Evolutionary conservation across 2,329 filamentous ascomycete genomes (phyloP), one percentile per base, ranked within the genome.

Genomic region (Epichloe sibirici): DNA sequence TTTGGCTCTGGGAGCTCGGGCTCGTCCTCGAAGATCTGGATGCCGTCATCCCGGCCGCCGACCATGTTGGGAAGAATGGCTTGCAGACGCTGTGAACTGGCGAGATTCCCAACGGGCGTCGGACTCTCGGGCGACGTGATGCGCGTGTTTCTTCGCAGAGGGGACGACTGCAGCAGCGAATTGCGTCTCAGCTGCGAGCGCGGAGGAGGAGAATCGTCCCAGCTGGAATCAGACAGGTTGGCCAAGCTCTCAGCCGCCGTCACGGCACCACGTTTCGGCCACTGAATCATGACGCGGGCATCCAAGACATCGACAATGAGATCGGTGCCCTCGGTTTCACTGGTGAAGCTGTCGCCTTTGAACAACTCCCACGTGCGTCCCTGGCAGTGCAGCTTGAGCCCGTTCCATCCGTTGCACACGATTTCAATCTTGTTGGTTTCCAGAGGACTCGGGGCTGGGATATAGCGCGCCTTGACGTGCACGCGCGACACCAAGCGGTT

Each of bases 291-390:
- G 45, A 97, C 89, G 57, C 93, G 86, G 51, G 90, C 85, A 65
- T 95, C 90, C 62, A 95, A 89, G 43, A 97, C 90, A 66, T 97
- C 90, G 57, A 98, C 74, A 82, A 98, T 94, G 66, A 98, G 90
- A 62, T 95, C 90, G 17, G 83, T 83, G 58, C 84, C 82, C 64
- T 90, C 88, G 34, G 90, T 90, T 69, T 95, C 88, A 53, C 90
- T 95, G 46, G 84, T 86, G 69, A 96, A 97, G 48, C 82, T 86
- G 65, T 95, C 90, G 17, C 87, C 89, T 72, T 95, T 96, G 57
- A 75, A 77, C 62, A 98, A 71, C 59, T 95, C 88, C 75, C 88
- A 91, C 3, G 88, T 86, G 59, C 85, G 83, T 53, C 89, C 89
- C 69, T 91, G 86, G 73, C 89, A 96, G 71, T 95, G 90, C 59